Evolutionary conservation across 1,139 yeast genomes (phyloP), one percentile per base, ranked within the genome.

Genomic region (Sugiyamaella castrensis): DNA sequence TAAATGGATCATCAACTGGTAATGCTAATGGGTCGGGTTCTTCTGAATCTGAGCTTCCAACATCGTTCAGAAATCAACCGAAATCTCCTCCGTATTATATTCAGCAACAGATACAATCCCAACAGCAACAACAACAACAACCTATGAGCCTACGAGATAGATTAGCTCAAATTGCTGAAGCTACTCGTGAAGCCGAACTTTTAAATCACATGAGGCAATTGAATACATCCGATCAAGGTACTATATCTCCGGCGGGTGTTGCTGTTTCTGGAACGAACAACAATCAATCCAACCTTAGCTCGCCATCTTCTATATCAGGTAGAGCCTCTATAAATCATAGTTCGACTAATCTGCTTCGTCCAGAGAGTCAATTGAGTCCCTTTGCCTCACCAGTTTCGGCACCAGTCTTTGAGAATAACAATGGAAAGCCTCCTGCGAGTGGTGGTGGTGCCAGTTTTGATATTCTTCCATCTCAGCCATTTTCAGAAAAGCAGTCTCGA

Each of bases 161-260:
- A 65, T 85, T 86, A 62, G 73, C 87, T 7, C 71, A 80, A n/a
- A 83, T 86, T 15, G 88, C 87, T 10, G 94, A 86, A 53, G 87
- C 88, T 34, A 86, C 95, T 0, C 72, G 88, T 57, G 91, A 84
- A 54, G 77, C 84, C 36, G 94, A 86, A 60, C 64, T 80, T 37
- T 62, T 75, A 19, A 57, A 53, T 6, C 55, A 55, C 28, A 49
- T 52, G 53, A 53, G 47, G 15, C 41, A 45, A 13, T 40, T 52
- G 30, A 48, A 30, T 19, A 19, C 24, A 19, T 19, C 24, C 24
- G 24, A 19, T 11, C 19, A 46, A 28, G 38, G 38, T 12, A n/a
- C 34, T 31, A 31, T n/a, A n/a, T 6, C 39, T 27, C 34, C 35
- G 28, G 40, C 30, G 12, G 8, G 13, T 30, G 15, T n/a, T n/a